Percentiles rank a stretch among this genome's conserved stretches.
These are phyloP conservation scores for Penicillium hordei DNA, from an alignment of 2,329 filamentous ascomycete species.

Conservation along the genomic window DNA sequence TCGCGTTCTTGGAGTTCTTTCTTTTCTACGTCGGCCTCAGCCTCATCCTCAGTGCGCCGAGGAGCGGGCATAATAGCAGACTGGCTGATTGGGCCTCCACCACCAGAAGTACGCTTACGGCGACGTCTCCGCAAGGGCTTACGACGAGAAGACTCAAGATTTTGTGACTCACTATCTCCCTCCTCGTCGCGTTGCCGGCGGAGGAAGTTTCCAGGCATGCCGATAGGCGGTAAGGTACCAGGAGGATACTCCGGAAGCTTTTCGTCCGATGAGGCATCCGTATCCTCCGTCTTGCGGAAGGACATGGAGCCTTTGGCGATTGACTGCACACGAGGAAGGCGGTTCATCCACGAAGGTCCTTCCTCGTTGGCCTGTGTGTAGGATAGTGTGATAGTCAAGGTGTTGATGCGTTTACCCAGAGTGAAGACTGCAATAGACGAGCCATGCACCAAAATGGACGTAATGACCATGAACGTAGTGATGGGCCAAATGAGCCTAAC, in stretches of 20 bases:
- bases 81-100: slow-evolving; percentile 83
- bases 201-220: slow-evolving; percentile 72
- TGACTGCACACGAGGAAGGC: slow-evolving; percentile 78
- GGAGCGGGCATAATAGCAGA: slow-evolving; percentile 77
- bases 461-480: slow-evolving; percentile 87
- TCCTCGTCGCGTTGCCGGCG: slow-evolving; percentile 74
- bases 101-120: slow-evolving; percentile 70
- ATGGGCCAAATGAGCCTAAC: slow-evolving; percentile 94
- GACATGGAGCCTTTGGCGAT: slow-evolving; percentile 80
- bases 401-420: slow-evolving; percentile 96
- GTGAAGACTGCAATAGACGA: slow-evolving; percentile 99
- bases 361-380: slow-evolving; percentile 90
- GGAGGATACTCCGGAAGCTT: slow-evolving; percentile 62
- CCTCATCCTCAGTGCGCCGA: slow-evolving; percentile 38
- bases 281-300: slow-evolving; percentile 64
- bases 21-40: slow-evolving; percentile 23
- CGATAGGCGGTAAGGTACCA: slow-evolving; percentile 69
- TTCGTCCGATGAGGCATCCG: slow-evolving; percentile 61
- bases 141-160: slow-evolving; percentile 57
- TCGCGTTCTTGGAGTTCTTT: slow-evolving; percentile 31
- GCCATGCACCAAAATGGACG: slow-evolving; percentile 92
- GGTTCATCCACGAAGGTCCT: slow-evolving; percentile 90
- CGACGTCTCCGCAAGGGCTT: slow-evolving; percentile 55
- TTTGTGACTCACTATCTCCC: slow-evolving; percentile 52
- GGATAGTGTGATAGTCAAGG: slow-evolving; percentile 88